phyloP scores from a whole-genome alignment of 1,284 basidiomycete genomes.

The Irpex sp. region DNA sequence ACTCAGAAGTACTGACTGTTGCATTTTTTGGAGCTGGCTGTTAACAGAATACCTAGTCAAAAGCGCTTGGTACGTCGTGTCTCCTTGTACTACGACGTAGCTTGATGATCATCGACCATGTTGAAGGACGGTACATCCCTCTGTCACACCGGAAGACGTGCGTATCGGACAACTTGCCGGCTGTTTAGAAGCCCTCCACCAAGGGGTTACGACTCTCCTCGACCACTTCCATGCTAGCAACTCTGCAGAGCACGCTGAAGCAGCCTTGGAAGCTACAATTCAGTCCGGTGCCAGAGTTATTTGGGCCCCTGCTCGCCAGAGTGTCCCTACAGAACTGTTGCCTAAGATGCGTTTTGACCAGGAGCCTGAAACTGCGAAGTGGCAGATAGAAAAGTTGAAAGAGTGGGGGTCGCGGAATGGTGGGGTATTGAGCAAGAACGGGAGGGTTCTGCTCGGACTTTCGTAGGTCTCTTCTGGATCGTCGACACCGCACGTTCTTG shows the following conservation, averaged over 20 bases:
- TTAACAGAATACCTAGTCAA: slow-evolving; percentile 29
- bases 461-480: slow-evolving; percentile 18
- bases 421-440: slow-evolving; percentile 25
- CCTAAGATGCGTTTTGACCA: slow-evolving; percentile 22
- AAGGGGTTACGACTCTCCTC: slow-evolving; percentile 30
- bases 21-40: slow-evolving; percentile 19
- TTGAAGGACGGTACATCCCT: slow-evolving; percentile 21
- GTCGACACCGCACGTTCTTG: no score
- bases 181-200: slow-evolving; percentile 30
- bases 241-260: slow-evolving; percentile 26
- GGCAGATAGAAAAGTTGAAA: slow-evolving; percentile 28
- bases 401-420: slow-evolving; percentile 25
- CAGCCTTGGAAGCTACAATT: slow-evolving; percentile 24
- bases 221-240: slow-evolving; percentile 32
- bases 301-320: slow-evolving; percentile 27
- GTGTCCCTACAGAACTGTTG: slow-evolving; percentile 22
- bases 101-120: no score
- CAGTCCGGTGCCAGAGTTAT: slow-evolving; percentile 29
- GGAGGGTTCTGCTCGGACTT: slow-evolving; percentile 30
- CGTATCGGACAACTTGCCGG: slow-evolving; percentile 31
- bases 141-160: slow-evolving; percentile 27
- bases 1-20: background rate
- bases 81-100: no score
- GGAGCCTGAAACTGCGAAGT: slow-evolving; percentile 22
- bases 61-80: slow-evolving; percentile 21